Base-by-base conservation (phyloP, 306 rosid genomes). In the Quercus bicolor region DNA sequence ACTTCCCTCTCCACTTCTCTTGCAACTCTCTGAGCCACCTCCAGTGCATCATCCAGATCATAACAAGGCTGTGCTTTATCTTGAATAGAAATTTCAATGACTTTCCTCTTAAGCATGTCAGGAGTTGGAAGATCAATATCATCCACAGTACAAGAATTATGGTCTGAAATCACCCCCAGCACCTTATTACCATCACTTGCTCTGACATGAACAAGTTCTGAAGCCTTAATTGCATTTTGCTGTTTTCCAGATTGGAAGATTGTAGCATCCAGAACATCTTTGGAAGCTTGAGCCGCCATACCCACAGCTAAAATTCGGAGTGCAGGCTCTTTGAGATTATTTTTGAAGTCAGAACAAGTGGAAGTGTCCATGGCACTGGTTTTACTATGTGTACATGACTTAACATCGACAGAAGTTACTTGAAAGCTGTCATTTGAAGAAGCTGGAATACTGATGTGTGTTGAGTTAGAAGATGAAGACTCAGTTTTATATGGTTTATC, bases 391-490 rank as follows among this genome's bases (percentile, higher is more conserved):
- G 45, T 68, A 29, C 78, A 77, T 48, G 85, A 56, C 21, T 59
- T 75, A n/a, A 29, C 79, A 24, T 74, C 75, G 19, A 73, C 62
- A 3, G 78, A 77, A 3, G 68, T 82, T 16, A 73, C 82, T 75
- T 73, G 82, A 73, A 71, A 82, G 79, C 85, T 82, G 59, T 77
- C 81, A 14, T 72, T 82, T n/a, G 82, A 77, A 28, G 82, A 77
- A 66, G 76, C 72, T 21, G 79, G 82, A 55, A 77, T 82, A 77
- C 56, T 37, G 28, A 82, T 45, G 48, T 77, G 85, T 5, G 82
- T 43, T 68, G 82, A 65, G 73, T 82, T 82, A 7, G 85, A 82
- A 65, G 82, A 82, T 2, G 82, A 77, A 2, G 82, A 82, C 65
- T 77, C 81, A 0, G 85, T 54, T 65, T 76, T 81, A 37, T 72